Conservation (phyloP, 495 filamentous ascomycete species). For the Lophium mytilinum region DNA sequence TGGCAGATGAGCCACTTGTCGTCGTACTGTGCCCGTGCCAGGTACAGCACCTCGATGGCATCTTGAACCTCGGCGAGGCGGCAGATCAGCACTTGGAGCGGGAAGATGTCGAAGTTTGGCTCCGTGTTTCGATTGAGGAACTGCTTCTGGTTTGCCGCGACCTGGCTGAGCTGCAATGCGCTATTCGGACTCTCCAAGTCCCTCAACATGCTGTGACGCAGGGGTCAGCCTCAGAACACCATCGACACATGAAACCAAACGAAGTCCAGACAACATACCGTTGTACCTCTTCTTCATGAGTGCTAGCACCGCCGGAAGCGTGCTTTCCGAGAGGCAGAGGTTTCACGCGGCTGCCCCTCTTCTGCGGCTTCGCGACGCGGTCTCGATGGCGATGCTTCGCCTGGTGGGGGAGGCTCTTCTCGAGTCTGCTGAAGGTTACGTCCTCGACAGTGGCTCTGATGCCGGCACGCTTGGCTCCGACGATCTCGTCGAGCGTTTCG, state of each 20-base stretch:
- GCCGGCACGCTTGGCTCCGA: no score
- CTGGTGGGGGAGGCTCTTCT: constrained; percentile 4
- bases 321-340: constrained; percentile 6
- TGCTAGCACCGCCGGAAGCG: constrained; percentile 10
- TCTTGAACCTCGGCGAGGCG: constrained; percentile 9
- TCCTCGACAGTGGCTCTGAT: constrained; percentile 1
- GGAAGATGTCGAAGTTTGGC: constrained; percentile 6
- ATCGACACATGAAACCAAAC: constrained; percentile 15
- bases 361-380: no score
- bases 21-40: constrained; percentile 3
- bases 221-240: constrained; percentile 9
- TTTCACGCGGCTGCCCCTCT: constrained; percentile 1
- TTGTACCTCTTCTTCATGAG: constrained; percentile 19
- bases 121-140: constrained; percentile 18
- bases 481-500: background rate
- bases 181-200: constrained; percentile 7
- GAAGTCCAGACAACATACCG: constrained; percentile 12
- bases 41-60: constrained; percentile 8
- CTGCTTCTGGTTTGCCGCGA: constrained; percentile 10
- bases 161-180: constrained; percentile 9
- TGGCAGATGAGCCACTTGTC: constrained; percentile 20
- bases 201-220: constrained; percentile 10
- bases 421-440: constrained; percentile 10
- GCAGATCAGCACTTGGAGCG: constrained; percentile 8
- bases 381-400: background rate